A percentile compares a stretch with the other conserved stretches of the same genome.
phyloP scores from a whole-genome alignment of 306 rosid genomes.

The Sicyos baderoa region DNA sequence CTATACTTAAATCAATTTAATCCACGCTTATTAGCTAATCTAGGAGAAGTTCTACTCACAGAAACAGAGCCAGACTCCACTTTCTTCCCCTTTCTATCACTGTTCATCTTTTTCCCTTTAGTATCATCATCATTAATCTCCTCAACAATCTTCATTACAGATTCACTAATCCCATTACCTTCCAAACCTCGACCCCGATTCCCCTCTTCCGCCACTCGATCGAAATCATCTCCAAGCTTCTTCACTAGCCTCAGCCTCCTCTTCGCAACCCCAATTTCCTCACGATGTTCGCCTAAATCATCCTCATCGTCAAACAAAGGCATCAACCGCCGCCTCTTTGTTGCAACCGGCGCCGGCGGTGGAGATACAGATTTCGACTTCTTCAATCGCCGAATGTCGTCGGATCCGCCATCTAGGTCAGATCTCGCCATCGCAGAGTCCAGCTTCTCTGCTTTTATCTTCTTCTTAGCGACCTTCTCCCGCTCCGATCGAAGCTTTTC shows the following conservation, averaged over 20 bases:
- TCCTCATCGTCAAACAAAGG: constrained; percentile 30
- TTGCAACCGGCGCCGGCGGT: constrained; percentile 55
- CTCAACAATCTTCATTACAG: constrained; percentile 35
- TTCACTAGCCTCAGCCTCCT: constrained; percentile 61
- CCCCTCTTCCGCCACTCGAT: constrained; percentile 50
- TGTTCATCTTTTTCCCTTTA: constrained; percentile 26
- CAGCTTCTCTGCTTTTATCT: not conserved
- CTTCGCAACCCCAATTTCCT: not conserved
- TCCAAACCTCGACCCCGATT: constrained; percentile 25
- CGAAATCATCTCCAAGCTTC: constrained; percentile 75
- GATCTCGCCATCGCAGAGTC: not conserved
- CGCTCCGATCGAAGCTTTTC: constrained; percentile 51
- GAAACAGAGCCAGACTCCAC: constrained; percentile 21
- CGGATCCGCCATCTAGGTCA: not conserved
- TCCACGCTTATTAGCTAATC: constrained; percentile 38
- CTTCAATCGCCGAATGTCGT: not conserved
- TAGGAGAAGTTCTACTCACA: constrained; percentile 43
- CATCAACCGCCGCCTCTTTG: constrained; percentile 40
- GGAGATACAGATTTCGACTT: constrained; percentile 29
- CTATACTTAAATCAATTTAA: constrained; percentile 19
- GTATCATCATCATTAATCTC: constrained; percentile 19
- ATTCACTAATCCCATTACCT: constrained; percentile 16
- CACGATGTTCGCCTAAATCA: constrained; percentile 14
- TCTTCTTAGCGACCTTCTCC: constrained; percentile 28
- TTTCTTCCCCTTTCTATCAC: constrained; percentile 5